Percentiles rank a stretch among this genome's conserved stretches.
These are phyloP conservation scores for Penicillium nordicum DNA, from an alignment of 2,329 filamentous ascomycete species.

Conservation along the genomic window DNA sequence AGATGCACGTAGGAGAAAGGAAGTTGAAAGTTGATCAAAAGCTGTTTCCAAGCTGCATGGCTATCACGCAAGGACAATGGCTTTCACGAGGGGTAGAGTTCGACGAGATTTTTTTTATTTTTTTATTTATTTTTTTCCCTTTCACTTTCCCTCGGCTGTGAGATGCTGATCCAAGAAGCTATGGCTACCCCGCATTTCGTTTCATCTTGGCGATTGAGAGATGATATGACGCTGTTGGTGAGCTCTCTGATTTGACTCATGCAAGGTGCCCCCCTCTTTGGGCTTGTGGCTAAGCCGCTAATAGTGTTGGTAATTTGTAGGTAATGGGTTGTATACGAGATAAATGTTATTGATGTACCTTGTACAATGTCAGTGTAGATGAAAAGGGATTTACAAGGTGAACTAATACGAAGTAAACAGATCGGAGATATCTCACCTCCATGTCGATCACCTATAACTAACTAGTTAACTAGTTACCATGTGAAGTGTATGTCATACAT, in stretches of 20 bases:
- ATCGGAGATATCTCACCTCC: neutral
- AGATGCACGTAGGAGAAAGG: too few relatives aligned
- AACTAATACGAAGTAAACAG: neutral
- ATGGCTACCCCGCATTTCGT: constrained; percentile 3
- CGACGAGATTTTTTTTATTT: neutral
- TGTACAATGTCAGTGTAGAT: neutral
- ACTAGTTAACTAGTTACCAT: neutral
- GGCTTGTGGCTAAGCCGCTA: neutral
- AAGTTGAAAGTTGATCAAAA: neutral
- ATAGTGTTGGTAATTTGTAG: neutral
- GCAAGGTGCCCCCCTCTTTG: neutral
- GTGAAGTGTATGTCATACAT: neutral
- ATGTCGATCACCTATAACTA: neutral
- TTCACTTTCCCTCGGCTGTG: neutral
- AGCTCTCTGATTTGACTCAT: neutral
- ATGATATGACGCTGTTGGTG: neutral
- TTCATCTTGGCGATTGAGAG: neutral
- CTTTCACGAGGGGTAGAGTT: neutral
- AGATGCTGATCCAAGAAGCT: neutral
- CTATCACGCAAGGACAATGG: neutral
- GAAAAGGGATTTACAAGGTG: neutral
- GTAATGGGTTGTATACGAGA: neutral
- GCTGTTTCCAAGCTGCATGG: neutral
- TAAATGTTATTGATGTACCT: neutral
- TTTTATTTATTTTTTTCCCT: too few relatives aligned